These are phyloP conservation scores for Carex arenaria DNA, from an alignment of 202 grass and related monocot genomes.

Conservation along the genomic window DNA sequence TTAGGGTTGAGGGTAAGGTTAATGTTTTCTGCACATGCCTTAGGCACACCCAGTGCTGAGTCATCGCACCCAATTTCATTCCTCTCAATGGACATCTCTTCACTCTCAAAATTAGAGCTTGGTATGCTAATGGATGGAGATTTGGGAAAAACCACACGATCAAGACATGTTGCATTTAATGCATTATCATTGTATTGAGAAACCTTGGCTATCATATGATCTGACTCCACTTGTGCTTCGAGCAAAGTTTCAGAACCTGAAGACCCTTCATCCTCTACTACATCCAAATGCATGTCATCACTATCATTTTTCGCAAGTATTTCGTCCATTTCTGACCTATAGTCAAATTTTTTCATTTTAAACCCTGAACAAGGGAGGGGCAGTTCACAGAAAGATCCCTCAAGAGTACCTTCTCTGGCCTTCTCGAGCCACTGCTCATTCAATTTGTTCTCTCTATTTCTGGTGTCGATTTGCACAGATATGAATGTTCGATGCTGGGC, in stretches of 20 bases:
- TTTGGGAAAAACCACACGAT: neutral
- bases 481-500: conserved; percentile 39
- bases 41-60: neutral
- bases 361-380: conserved; percentile 39
- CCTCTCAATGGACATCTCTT: neutral
- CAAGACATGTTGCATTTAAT: conserved; percentile 1
- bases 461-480: conserved; percentile 43
- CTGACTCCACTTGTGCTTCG: conserved; percentile 13
- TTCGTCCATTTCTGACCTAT: conserved; percentile 45
- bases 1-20: neutral
- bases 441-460: conserved; percentile 53
- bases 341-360: conserved; percentile 40
- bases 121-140: neutral
- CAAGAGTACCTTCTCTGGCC: conserved; percentile 63
- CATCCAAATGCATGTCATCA: conserved; percentile 23
- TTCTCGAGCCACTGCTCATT: conserved; percentile 50
- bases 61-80: conserved; percentile 1
- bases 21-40: neutral
- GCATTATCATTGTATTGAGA: conserved; percentile 6
- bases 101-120: conserved; percentile 2
- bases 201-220: conserved; percentile 19
- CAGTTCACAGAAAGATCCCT: conserved; percentile 37
- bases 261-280: conserved; percentile 16
- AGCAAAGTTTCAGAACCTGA: conserved; percentile 27
- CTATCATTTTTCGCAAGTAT: conserved; percentile 38